Evolutionary conservation across 352 stramenopile genomes (phyloP), one percentile per base, ranked within the genome.

Genomic region (Phytophthora syringae): DNA sequence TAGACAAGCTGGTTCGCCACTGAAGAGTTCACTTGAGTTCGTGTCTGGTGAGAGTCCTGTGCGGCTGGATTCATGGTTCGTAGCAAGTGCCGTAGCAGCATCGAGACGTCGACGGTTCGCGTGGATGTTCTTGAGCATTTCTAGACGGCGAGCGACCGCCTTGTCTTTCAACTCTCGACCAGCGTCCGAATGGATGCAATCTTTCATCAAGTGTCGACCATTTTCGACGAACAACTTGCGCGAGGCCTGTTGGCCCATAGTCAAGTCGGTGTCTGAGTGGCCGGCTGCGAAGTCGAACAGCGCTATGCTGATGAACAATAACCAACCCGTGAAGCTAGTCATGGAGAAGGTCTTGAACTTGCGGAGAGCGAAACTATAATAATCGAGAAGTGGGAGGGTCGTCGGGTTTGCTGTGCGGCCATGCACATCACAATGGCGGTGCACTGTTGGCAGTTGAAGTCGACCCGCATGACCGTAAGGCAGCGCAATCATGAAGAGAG

Each of bases 151-250:
- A 34, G 13, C 22, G 15, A 47, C 36, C 7, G 63, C 63, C 18
- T 34, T 59, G 21, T 72, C 44, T 50, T 60, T 57, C 22, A 72
- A 56, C 21, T 52, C 36, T 28, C 45, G 60, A 13, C 40, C 49
- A 22, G 25, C 28, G 13, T 61, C 50, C 22, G 56, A 63, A 20
- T 60, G 18, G 39, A 56, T 59, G 21, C 64, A 72, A 13, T 58
- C 48, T 22, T 52, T 54, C 52, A 73, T 51, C 39, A 62, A 12
- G 25, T 25, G 39, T 45, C 43, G 56, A 47, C 56, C 64, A 42
- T 58, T 70, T 51, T 63, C 49, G 9, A 52, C 50, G 49, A 65
- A 59, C 39, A 72, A 39, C 27, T 58, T 55, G 22, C 51, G 36
- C 16, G 48, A 53, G 15, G 10, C 10, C 1, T 27, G 30, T 10